Evolutionary conservation across 179 eudicot species (phyloP), one percentile per base, ranked within the genome.

Genomic region (Drosera spatulata): DNA sequence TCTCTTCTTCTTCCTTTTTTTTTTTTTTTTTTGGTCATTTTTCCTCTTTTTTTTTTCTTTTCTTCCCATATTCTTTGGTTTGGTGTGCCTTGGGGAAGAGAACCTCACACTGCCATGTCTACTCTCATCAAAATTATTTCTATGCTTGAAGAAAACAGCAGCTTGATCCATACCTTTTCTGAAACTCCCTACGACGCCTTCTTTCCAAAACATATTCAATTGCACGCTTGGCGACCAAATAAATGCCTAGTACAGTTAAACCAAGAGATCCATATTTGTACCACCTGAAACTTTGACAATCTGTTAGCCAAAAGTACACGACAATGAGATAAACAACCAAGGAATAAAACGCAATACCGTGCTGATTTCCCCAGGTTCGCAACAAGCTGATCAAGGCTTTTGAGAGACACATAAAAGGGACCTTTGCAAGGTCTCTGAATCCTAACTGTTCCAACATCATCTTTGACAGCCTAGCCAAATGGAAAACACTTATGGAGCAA

Each of bases 351-450:
- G 37, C 54, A 37, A 58, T 77, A 93, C 99, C 97, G 86, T 57
- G 99, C 91, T 95, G 95, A 93, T 60, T 80, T 93, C 55, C 91
- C 95, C 65, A 93, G 88, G 75, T 89, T 86, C 68, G 85, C 82
- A 77, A 86, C 85, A 69, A 93, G 94, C 79, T 93, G 95, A 67
- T 93, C 95, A 61, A 93, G 80, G 62, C 82, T 80, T 71, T 81
- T 84, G 22, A 79, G 90, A 66, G 95, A 71, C 50, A 85, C 94
- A 79, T 93, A 93, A 80, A 89, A 89, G 46, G 97, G 99, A 70
- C 95, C 99, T 73, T 80, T 84, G 68, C 75, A 80, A 53, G 99
- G 99, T 62, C 83, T 74, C 66, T 93, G 99, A 69, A 93, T 76
- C 41, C 94, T 89, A 53, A 93, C 59, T 10, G 93, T 76, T 54